These are phyloP conservation scores for Vachellia pachyceras DNA, from an alignment of 306 rosid genomes.

Conservation along the genomic window DNA sequence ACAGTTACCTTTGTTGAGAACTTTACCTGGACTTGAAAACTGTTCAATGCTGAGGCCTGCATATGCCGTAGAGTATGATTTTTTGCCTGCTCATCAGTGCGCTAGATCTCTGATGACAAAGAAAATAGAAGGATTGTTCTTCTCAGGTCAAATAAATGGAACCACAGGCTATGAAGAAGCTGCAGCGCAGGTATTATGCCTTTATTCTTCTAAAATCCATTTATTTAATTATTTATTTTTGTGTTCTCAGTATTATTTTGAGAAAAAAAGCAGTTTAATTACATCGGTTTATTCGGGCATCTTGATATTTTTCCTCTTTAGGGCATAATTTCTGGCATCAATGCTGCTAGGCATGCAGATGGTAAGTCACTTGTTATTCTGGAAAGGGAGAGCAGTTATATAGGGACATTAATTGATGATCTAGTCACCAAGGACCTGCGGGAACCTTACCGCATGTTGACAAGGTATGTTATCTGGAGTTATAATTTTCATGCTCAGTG, in stretches of 20 bases:
- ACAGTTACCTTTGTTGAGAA: slow-evolving; percentile 89
- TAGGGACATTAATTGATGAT: slow-evolving; percentile 84
- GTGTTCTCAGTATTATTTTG: slow-evolving; percentile 8
- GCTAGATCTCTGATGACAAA: slow-evolving; percentile 93
- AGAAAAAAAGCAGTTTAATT: neutral
- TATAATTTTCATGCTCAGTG: slow-evolving; percentile 20
- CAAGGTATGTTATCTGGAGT: slow-evolving; percentile 11
- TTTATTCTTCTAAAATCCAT: slow-evolving; percentile 25
- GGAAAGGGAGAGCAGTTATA: slow-evolving; percentile 95
- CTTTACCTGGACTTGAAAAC: slow-evolving; percentile 97
- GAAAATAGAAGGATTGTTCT: slow-evolving; percentile 89
- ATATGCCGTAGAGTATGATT: slow-evolving; percentile 97
- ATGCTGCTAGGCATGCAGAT: slow-evolving; percentile 92
- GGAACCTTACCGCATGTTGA: slow-evolving; percentile 28
- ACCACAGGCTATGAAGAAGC: slow-evolving; percentile 99
- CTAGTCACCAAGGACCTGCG: slow-evolving; percentile 27
- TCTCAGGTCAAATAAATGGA: slow-evolving; percentile 99
- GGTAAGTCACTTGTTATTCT: slow-evolving; percentile 83
- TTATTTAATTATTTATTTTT: neutral
- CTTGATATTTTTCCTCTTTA: slow-evolving; percentile 37
- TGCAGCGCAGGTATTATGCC: slow-evolving; percentile 80
- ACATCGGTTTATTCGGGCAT: slow-evolving; percentile 24
- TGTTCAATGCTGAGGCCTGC: slow-evolving; percentile 99
- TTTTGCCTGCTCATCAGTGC: slow-evolving; percentile 94
- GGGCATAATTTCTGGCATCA: slow-evolving; percentile 96